Evolutionary conservation across 1,284 basidiomycete genomes (phyloP).

Genomic region (Fomitopsis betulina): DNA sequence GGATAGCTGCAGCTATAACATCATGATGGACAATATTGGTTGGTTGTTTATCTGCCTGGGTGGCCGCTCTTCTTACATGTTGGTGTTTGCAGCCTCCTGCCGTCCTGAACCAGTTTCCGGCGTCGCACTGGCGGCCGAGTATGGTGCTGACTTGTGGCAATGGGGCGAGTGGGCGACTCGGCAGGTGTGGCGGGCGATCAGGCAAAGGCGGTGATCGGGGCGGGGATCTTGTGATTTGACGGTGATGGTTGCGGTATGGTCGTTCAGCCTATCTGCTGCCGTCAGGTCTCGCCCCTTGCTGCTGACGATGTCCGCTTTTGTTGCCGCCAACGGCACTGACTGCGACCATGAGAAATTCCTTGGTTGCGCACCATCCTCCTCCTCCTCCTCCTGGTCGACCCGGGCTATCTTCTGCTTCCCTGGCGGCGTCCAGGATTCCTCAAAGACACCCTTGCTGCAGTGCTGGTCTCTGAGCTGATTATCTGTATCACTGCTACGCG

Average conservation of each 20-base stretch:
- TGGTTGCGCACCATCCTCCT: not conserved
- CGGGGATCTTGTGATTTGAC: not conserved
- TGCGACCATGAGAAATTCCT: not conserved
- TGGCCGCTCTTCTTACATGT: too few relatives aligned
- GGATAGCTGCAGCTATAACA: too few relatives aligned
- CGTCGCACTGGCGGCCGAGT: too few relatives aligned
- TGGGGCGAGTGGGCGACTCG: not conserved
- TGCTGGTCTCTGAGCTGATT: constrained; percentile 1
- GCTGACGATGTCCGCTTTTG: not conserved
- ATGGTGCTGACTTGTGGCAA: too few relatives aligned
- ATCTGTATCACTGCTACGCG: not conserved
- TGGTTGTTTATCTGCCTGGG: too few relatives aligned
- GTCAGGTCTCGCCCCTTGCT: not conserved
- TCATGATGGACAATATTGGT: too few relatives aligned
- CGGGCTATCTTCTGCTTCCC: not conserved
- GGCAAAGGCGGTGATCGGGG: not conserved
- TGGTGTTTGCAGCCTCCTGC: too few relatives aligned
- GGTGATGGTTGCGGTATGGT: not conserved
- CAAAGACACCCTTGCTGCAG: not conserved
- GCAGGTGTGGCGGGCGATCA: not conserved
- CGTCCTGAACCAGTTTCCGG: too few relatives aligned
- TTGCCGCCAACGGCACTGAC: not conserved
- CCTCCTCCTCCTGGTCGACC: not conserved
- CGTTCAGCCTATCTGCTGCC: not conserved
- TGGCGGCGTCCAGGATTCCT: not conserved